Percentiles rank a stretch among this genome's conserved stretches.
phyloP scores from a whole-genome alignment of 192 early-diverging fungal genomes.

The Kickxella alabastrina region DNA sequence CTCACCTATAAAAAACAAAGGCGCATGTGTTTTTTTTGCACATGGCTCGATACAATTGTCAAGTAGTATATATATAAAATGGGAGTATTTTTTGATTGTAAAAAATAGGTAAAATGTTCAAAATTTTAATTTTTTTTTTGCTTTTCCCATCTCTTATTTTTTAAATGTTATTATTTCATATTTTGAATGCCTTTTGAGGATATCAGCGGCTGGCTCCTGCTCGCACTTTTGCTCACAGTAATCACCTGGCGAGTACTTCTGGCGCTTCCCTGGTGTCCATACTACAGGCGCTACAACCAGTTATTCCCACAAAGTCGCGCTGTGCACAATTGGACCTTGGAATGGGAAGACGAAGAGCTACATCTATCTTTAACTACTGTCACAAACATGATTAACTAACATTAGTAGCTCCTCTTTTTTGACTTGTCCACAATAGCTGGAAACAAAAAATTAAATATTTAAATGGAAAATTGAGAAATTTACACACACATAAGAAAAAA shows the following conservation, averaged over 20 bases:
- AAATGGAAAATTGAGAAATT: slow-evolving; percentile 1
- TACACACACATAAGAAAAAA: slow-evolving; percentile 9
- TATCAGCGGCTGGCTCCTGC: slow-evolving; percentile 19
- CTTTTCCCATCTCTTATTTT: too few relatives aligned
- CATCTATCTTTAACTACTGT: too few relatives aligned
- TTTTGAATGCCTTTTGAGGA: background rate
- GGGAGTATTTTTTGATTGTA: too few relatives aligned
- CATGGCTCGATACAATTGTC: too few relatives aligned
- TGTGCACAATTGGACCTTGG: background rate
- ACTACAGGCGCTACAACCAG: background rate
- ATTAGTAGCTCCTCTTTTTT: too few relatives aligned
- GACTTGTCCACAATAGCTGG: background rate
- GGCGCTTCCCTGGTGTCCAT: background rate
- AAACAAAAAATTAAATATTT: background rate
- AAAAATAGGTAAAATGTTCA: too few relatives aligned
- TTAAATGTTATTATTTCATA: background rate
- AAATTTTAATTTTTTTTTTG: too few relatives aligned
- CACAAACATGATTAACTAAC: too few relatives aligned
- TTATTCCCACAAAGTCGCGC: background rate
- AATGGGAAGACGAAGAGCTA: background rate
- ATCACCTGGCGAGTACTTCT: background rate
- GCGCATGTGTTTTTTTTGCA: too few relatives aligned
- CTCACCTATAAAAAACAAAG: too few relatives aligned
- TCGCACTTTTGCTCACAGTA: slow-evolving; percentile 7
- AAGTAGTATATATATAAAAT: too few relatives aligned